These are phyloP conservation scores for Eucalyptus pumila DNA, from an alignment of 345 rosid species.

Conservation along the genomic window DNA sequence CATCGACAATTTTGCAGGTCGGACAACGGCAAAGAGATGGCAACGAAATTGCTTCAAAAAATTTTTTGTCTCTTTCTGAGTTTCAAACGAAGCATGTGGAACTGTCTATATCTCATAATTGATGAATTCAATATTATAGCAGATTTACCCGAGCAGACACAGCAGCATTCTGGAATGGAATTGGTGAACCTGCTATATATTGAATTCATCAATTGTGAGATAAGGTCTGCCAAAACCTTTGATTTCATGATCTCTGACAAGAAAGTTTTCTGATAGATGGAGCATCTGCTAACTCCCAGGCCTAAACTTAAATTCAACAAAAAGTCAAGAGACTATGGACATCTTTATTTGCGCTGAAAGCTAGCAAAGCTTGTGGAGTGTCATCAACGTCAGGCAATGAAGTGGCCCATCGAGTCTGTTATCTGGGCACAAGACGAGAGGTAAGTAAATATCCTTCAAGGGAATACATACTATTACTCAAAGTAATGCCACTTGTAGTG, in stretches of 20 bases:
- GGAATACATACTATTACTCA: not conserved
- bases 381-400: conserved; percentile 53
- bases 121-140: not conserved
- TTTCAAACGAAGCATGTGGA: not conserved
- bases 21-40: not conserved
- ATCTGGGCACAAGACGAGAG: not conserved
- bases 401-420: conserved; percentile 44
- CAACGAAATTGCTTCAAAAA: not conserved
- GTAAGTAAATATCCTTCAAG: not conserved
- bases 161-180: conserved; percentile 70
- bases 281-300: not conserved
- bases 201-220: no score
- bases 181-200: conserved; percentile 21
- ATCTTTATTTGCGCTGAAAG: conserved; percentile 38
- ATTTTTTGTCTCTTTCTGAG: not conserved
- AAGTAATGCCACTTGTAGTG: not conserved
- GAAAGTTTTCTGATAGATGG: not conserved
- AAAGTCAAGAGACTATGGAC: conserved; percentile 66
- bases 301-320: conserved; percentile 42
- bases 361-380: conserved; percentile 70
- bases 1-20: not conserved
- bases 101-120: not conserved
- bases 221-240: conserved; percentile 37
- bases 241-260: not conserved
- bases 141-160: conserved; percentile 11